Evolutionary conservation across 2,329 filamentous ascomycete species (phyloP).

Genomic region (Exophiala alcalophila): DNA sequence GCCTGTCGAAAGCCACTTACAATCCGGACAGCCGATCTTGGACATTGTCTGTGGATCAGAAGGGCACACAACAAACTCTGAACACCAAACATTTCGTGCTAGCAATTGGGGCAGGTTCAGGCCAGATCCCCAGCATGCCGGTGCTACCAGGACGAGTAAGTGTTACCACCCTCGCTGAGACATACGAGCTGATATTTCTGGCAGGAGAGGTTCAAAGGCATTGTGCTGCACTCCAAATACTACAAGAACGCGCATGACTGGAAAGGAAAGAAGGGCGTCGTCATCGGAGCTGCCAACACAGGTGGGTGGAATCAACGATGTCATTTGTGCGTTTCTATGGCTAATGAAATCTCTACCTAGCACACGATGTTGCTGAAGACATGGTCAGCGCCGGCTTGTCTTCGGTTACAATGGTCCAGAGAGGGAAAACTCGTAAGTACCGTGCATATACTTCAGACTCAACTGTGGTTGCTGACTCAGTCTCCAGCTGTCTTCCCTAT

Average conservation of each 20-base stretch:
- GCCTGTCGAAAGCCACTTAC: no score
- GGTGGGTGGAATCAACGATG: neutral
- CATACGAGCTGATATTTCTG: constrained; percentile 28
- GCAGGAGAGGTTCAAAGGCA: constrained; percentile 37
- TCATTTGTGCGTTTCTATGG: neutral
- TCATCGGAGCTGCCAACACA: constrained; percentile 50
- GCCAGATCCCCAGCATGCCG: no score
- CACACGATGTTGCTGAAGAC: constrained; percentile 49
- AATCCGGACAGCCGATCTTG: no score
- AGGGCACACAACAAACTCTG: no score
- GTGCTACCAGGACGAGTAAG: no score
- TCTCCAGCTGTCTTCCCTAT: no score
- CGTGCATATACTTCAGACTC: constrained; percentile 8
- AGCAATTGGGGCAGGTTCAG: no score
- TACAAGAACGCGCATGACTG: constrained; percentile 36
- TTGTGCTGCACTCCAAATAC: constrained; percentile 35
- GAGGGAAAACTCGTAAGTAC: constrained; percentile 39
- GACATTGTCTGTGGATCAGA: no score
- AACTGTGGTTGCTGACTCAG: no score
- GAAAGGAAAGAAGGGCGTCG: constrained; percentile 44
- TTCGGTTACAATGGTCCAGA: constrained; percentile 49
- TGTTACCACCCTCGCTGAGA: no score
- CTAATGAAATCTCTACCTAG: constrained; percentile 2
- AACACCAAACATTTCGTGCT: no score
- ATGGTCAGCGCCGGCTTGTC: constrained; percentile 43